phyloP scores from a whole-genome alignment of 75 land plant species.

The Selaginella moellendorffii region DNA sequence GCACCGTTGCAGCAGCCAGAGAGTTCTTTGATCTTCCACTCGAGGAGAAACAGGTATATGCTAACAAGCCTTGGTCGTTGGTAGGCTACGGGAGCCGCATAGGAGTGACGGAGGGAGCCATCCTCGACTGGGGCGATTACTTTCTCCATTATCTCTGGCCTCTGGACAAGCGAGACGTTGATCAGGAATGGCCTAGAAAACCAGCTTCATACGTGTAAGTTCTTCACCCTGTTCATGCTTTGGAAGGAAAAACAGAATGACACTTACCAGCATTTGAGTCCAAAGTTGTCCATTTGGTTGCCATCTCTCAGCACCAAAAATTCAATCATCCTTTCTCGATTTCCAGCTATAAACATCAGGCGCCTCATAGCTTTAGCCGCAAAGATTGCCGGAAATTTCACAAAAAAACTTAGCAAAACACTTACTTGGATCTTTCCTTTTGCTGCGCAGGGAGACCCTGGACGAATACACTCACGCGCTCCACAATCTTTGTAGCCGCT shows the following conservation, averaged over 20 bases:
- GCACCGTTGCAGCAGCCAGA: conserved; percentile 25
- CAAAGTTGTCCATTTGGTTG: not conserved
- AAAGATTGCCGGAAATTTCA: too few relatives aligned
- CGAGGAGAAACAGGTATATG: conserved; percentile 38
- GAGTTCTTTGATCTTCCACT: conserved; percentile 51
- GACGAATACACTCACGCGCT: conserved; percentile 23
- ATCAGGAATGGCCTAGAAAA: not conserved
- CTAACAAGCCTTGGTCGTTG: conserved; percentile 28
- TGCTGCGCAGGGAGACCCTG: conserved; percentile 26
- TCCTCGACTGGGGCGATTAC: conserved; percentile 71
- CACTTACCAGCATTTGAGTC: too few relatives aligned
- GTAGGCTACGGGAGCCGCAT: conserved; percentile 69
- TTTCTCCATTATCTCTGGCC: conserved; percentile 29
- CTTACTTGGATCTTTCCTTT: too few relatives aligned
- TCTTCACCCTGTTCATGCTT: too few relatives aligned
- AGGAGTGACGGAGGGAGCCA: conserved; percentile 39
- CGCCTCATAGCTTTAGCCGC: not conserved
- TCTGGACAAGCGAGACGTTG: conserved; percentile 2
- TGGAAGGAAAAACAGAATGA: too few relatives aligned
- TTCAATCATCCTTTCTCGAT: too few relatives aligned
- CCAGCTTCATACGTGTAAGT: not conserved
- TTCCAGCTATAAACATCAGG: too few relatives aligned
- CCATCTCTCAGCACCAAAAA: not conserved
- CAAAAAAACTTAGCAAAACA: too few relatives aligned
- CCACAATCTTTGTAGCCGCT: conserved; percentile 14